Conservation (phyloP, 73 alveolate genomes). For the Paramecium tetraurelia region DNA sequence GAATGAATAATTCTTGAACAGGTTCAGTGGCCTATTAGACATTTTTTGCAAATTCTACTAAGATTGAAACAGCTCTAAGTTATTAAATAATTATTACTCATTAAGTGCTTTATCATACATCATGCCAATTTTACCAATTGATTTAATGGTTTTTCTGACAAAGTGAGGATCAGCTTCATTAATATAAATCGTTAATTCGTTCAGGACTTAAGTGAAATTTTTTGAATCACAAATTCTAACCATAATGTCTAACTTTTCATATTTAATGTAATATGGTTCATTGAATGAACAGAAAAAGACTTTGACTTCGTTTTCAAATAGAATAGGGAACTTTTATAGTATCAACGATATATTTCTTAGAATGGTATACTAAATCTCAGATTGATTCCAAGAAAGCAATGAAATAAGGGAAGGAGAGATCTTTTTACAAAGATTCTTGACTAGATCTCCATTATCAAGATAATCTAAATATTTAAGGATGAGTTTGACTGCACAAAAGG, state of each 20-base stretch:
- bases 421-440: constrained; percentile 83
- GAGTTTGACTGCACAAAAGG: constrained; percentile 87
- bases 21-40: constrained; percentile 53
- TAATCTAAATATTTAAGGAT: constrained; percentile 83
- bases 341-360: constrained; percentile 87
- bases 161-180: constrained; percentile 88
- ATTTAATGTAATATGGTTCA: constrained; percentile 92
- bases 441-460: constrained; percentile 82
- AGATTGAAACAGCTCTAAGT: constrained; percentile 68
- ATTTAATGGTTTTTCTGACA: constrained; percentile 84
- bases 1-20: constrained; percentile 45
- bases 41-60: constrained; percentile 74
- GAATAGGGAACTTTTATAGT: constrained; percentile 83
- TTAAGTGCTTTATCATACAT: constrained; percentile 87
- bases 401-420: constrained; percentile 86
- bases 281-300: constrained; percentile 89
- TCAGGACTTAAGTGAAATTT: constrained; percentile 79
- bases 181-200: constrained; percentile 86
- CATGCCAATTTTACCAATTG: constrained; percentile 89
- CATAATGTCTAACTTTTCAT: constrained; percentile 91
- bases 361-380: constrained; percentile 89
- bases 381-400: constrained; percentile 79
- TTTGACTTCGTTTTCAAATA: constrained; percentile 89
- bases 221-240: constrained; percentile 83
- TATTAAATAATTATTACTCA: constrained; percentile 60